These are phyloP conservation scores for Cyclostephanos invisitatus DNA, from an alignment of 108 stramenopile species.

Conservation along the genomic window DNA sequence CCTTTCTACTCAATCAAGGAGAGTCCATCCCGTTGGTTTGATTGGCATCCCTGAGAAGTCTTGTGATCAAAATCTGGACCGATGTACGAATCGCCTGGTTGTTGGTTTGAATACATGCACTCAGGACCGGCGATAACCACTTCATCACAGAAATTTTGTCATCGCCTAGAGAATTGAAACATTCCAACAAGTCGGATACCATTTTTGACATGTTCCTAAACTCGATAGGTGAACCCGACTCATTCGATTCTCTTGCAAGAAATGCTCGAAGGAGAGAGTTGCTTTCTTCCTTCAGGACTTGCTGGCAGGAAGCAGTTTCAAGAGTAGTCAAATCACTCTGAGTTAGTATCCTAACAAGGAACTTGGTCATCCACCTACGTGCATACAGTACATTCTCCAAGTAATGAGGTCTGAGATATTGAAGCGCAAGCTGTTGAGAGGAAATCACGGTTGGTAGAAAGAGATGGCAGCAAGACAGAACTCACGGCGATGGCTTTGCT, in stretches of 20 bases:
- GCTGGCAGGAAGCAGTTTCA: slow-evolving; percentile 48
- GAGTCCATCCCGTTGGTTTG: not conserved
- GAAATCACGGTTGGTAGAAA: not conserved
- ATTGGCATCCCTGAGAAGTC: slow-evolving; percentile 22
- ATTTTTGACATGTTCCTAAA: slow-evolving; percentile 49
- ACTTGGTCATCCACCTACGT: slow-evolving; percentile 71
- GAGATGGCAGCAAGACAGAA: slow-evolving; percentile 9
- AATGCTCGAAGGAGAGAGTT: slow-evolving; percentile 62
- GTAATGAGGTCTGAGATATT: slow-evolving; percentile 60
- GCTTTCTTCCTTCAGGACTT: slow-evolving; percentile 69
- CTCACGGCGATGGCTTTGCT: slow-evolving; percentile 39
- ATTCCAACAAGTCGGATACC: slow-evolving; percentile 48
- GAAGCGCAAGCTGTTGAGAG: not conserved
- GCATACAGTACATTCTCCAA: slow-evolving; percentile 78
- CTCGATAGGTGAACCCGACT: slow-evolving; percentile 41
- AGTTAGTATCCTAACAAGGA: slow-evolving; percentile 58
- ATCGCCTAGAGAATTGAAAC: slow-evolving; percentile 45
- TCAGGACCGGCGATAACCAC: slow-evolving; percentile 51
- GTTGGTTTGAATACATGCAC: slow-evolving; percentile 57
- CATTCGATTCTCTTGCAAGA: slow-evolving; percentile 62
- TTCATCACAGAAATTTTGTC: slow-evolving; percentile 47
- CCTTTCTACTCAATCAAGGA: not conserved
- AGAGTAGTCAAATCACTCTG: slow-evolving; percentile 35
- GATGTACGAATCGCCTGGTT: slow-evolving; percentile 45
- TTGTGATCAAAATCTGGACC: slow-evolving; percentile 53